Percentiles rank a stretch among this genome's conserved stretches.
These are phyloP conservation scores for Microsporum ferrugineum DNA, from an alignment of 2,329 filamentous ascomycete species.

Conservation along the genomic window DNA sequence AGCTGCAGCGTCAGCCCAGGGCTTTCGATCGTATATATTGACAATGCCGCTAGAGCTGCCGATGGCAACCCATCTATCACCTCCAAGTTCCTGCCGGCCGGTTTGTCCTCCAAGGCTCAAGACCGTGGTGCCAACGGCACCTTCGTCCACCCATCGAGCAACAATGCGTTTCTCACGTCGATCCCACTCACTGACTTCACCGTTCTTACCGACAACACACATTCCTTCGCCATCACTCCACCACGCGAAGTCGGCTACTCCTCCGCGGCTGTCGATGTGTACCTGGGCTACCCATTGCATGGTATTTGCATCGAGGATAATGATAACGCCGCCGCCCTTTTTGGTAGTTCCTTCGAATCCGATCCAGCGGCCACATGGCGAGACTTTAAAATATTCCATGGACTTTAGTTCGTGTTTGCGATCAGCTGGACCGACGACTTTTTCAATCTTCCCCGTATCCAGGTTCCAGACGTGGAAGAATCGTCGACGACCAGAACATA, in stretches of 20 bases:
- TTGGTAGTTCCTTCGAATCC: slow-evolving; percentile 66
- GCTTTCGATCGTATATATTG: slow-evolving; percentile 79
- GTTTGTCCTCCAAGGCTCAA: slow-evolving; percentile 56
- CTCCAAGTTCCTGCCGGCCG: slow-evolving; percentile 43
- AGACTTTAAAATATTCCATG: slow-evolving; percentile 84
- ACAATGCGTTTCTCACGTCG: slow-evolving; percentile 57
- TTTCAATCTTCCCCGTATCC: slow-evolving; percentile 66
- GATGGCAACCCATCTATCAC: slow-evolving; percentile 78
- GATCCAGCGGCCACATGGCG: slow-evolving; percentile 76
- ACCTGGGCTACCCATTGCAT: slow-evolving; percentile 81
- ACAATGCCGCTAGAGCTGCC: slow-evolving; percentile 80
- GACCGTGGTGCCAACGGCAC: slow-evolving; percentile 73
- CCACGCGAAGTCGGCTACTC: slow-evolving; percentile 86
- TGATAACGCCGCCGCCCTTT: slow-evolving; percentile 81
- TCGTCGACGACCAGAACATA: slow-evolving; percentile 74
- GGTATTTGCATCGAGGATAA: slow-evolving; percentile 66
- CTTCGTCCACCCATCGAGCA: slow-evolving; percentile 80
- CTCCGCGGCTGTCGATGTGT: slow-evolving; percentile 67
- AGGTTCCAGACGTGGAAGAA: slow-evolving; percentile 97
- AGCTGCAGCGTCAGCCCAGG: slow-evolving; percentile 41
- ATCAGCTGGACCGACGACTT: slow-evolving; percentile 64
- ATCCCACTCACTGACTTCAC: slow-evolving; percentile 83
- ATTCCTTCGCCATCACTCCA: slow-evolving; percentile 76
- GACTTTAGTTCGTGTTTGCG: slow-evolving; percentile 64
- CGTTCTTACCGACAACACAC: slow-evolving; percentile 71